Evolutionary conservation across 176 grass and related monocot genomes (phyloP).

Genomic region (Rhynchospora tenuis): DNA sequence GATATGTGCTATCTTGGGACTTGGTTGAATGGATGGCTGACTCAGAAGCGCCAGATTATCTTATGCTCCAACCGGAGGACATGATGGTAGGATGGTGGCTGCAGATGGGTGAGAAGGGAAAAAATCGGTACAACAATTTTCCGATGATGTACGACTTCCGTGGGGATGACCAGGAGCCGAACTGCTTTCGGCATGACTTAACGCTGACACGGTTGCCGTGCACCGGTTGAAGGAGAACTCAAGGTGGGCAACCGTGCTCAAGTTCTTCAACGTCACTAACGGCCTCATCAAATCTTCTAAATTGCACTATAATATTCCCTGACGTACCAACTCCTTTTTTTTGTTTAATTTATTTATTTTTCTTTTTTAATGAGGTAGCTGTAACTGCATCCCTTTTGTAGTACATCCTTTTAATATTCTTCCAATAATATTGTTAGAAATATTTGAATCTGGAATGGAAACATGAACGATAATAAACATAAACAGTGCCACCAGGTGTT

Average conservation of each 20-base stretch:
- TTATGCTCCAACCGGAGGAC: slow-evolving; percentile 41
- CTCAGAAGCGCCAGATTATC: slow-evolving; percentile 30
- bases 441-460: too few species aligned
- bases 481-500: too few species aligned
- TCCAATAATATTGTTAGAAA: too few species aligned
- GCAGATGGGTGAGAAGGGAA: slow-evolving; percentile 50
- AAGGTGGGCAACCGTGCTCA: slow-evolving; percentile 45
- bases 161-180: slow-evolving; percentile 19
- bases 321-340: background rate
- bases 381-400: background rate
- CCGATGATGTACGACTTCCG: slow-evolving; percentile 65
- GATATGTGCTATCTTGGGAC: slow-evolving; percentile 64
- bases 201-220: slow-evolving; percentile 62
- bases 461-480: too few species aligned
- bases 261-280: slow-evolving; percentile 56
- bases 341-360: background rate
- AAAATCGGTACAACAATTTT: slow-evolving; percentile 42
- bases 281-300: slow-evolving; percentile 11
- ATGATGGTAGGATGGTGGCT: slow-evolving; percentile 65
- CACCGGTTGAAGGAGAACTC: slow-evolving; percentile 66
- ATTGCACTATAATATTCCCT: slow-evolving; percentile 34
- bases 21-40: slow-evolving; percentile 47
- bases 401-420: background rate
- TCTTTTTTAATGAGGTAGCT: background rate
- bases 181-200: slow-evolving; percentile 61